Percentiles rank a stretch among this genome's conserved stretches.
Evolutionary conservation across 2,329 filamentous ascomycete species (phyloP).

Genomic region (Cadophora gregata): DNA sequence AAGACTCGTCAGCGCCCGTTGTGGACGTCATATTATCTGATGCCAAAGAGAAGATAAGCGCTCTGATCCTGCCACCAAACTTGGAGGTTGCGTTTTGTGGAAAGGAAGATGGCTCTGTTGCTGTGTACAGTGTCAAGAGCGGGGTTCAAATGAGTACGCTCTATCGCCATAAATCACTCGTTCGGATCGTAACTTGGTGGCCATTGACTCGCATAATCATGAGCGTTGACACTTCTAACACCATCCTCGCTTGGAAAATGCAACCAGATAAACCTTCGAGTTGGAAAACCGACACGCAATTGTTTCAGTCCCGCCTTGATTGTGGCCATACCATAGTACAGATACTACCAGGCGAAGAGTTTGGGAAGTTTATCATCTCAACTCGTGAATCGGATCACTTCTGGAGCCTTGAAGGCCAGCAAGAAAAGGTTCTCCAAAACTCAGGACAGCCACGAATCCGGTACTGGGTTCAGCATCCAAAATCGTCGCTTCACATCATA

Average conservation of each 20-base stretch:
- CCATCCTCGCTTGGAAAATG: slow-evolving; percentile 27
- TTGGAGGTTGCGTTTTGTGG: slow-evolving; percentile 45
- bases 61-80: slow-evolving; percentile 40
- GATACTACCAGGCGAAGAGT: slow-evolving; percentile 38
- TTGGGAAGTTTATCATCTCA: slow-evolving; percentile 44
- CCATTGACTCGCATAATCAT: slow-evolving; percentile 37
- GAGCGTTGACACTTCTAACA: slow-evolving; percentile 41
- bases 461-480: slow-evolving; percentile 39
- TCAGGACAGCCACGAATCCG: slow-evolving; percentile 33
- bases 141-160: slow-evolving; percentile 39
- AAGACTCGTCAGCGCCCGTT: slow-evolving; percentile 32
- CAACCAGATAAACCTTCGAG: slow-evolving; percentile 3
- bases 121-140: slow-evolving; percentile 41
- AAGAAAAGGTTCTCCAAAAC: slow-evolving; percentile 38
- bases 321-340: slow-evolving; percentile 39
- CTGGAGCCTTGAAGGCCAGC: slow-evolving; percentile 39
- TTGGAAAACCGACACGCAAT: slow-evolving; percentile 13
- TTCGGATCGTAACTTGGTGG: slow-evolving; percentile 43
- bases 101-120: slow-evolving; percentile 47
- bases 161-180: slow-evolving; percentile 42
- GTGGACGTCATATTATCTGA: slow-evolving; percentile 39
- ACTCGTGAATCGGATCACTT: slow-evolving; percentile 44
- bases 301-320: slow-evolving; percentile 38
- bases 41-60: slow-evolving; percentile 42
- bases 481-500: slow-evolving; percentile 40